Evolutionary conservation across 2,329 filamentous ascomycete genomes (phyloP).

Genomic region (Pseudocercospora macadamiae): DNA sequence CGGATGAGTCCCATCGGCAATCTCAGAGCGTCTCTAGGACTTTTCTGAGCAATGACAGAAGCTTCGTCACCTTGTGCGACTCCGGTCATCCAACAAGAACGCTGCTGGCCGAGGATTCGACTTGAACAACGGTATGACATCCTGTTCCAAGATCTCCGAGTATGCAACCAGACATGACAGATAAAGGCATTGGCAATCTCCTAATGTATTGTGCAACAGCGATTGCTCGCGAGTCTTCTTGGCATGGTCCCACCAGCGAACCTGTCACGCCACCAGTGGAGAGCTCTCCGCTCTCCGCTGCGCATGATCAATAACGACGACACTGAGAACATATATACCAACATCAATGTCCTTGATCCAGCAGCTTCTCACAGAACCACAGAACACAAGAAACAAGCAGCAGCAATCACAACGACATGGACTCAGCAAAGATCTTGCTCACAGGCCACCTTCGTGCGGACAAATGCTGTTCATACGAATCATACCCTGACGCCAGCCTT

Average conservation of each 20-base stretch:
- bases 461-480: neutral
- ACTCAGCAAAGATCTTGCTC: neutral
- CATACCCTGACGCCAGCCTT: neutral
- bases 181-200: too few relatives aligned
- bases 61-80: too few relatives aligned
- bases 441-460: neutral
- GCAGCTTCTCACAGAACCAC: neutral
- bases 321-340: neutral
- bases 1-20: too few relatives aligned
- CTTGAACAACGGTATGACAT: too few relatives aligned
- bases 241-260: neutral
- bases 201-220: too few relatives aligned
- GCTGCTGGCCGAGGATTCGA: too few relatives aligned
- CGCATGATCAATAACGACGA: neutral
- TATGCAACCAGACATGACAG: too few relatives aligned
- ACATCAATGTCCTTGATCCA: neutral
- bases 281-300: neutral
- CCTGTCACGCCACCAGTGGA: neutral
- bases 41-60: too few relatives aligned
- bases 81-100: too few relatives aligned
- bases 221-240: too few relatives aligned
- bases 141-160: too few relatives aligned
- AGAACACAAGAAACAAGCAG: neutral
- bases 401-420: neutral
- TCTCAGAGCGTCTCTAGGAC: too few relatives aligned